Conservation (phyloP, 202 grass and related monocot species). For the Bolboschoenoplectus hybrid region DNA sequence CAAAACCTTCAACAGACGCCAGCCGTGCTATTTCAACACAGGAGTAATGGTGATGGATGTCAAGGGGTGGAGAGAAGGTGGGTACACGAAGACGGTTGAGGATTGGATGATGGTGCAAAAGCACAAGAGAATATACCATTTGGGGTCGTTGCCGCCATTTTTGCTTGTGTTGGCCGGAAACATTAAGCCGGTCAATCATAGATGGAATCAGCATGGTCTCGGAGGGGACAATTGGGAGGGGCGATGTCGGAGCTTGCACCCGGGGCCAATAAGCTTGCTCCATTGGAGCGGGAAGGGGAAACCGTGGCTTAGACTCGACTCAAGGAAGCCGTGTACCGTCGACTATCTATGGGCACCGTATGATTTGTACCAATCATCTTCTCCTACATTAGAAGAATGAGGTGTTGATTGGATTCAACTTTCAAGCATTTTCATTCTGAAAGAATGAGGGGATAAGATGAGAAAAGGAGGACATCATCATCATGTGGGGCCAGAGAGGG, state of each 20-base stretch:
- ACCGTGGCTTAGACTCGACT: constrained; percentile 69
- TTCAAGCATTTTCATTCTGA: constrained; percentile 17
- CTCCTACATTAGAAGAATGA: constrained; percentile 72
- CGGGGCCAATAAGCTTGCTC: constrained; percentile 68
- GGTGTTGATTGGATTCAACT: neutral
- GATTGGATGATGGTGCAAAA: constrained; percentile 98
- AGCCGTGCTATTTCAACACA: constrained; percentile 79
- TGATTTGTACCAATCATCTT: constrained; percentile 68
- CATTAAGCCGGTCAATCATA: constrained; percentile 78
- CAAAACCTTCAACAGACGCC: constrained; percentile 46
- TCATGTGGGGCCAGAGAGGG: neutral
- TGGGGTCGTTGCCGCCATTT: constrained; percentile 88
- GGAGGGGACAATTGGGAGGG: constrained; percentile 76
- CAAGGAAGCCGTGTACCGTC: constrained; percentile 58
- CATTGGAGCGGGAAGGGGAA: constrained; percentile 86
- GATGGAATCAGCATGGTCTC: constrained; percentile 66
- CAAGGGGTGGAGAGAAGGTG: constrained; percentile 51
- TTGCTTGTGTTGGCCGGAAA: constrained; percentile 79
- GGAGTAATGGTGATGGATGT: constrained; percentile 93
- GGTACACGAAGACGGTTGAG: constrained; percentile 66
- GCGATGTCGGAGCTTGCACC: constrained; percentile 61
- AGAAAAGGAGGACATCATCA: neutral
- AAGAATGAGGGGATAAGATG: neutral
- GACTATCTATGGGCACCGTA: constrained; percentile 80
- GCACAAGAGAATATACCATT: constrained; percentile 72